Evolutionary conservation across 306 rosid genomes (phyloP).

Genomic region (Cicer yamashitae): DNA sequence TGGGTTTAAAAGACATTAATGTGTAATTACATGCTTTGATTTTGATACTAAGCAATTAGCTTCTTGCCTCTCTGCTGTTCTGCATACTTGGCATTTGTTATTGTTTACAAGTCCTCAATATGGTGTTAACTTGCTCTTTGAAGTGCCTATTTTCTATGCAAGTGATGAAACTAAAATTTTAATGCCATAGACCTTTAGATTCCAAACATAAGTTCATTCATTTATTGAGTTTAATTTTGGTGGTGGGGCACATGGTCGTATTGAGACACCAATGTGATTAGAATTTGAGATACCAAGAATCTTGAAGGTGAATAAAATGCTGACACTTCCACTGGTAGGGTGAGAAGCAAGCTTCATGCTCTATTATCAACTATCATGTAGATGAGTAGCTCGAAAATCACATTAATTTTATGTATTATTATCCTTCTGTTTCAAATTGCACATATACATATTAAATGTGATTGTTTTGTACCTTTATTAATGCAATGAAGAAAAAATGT

Average conservation of each 20-base stretch:
- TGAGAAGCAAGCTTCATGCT: neutral
- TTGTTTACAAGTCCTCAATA: slow-evolving; percentile 2
- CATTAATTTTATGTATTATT: neutral
- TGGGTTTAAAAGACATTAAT: slow-evolving; percentile 3
- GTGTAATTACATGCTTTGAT: slow-evolving; percentile 5
- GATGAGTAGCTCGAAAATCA: neutral
- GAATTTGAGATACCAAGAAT: neutral
- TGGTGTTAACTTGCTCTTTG: neutral
- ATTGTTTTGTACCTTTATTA: neutral
- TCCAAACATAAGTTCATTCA: neutral
- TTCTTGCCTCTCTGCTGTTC: neutral
- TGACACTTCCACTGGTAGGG: neutral
- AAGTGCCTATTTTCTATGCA: neutral
- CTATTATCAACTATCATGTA: too few species aligned
- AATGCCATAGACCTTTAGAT: slow-evolving; percentile 4
- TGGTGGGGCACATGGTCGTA: neutral
- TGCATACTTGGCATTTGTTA: neutral
- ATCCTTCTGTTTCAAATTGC: neutral
- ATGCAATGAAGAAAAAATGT: neutral
- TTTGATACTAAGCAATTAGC: neutral
- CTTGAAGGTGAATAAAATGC: neutral
- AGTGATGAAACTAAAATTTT: neutral
- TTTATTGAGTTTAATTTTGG: neutral
- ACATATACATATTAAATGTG: neutral
- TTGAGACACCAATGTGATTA: neutral